Percentiles rank a stretch among this genome's conserved stretches.
phyloP scores from a whole-genome alignment of 495 filamentous ascomycete genomes.

The Recurvomyces mirabilis region DNA sequence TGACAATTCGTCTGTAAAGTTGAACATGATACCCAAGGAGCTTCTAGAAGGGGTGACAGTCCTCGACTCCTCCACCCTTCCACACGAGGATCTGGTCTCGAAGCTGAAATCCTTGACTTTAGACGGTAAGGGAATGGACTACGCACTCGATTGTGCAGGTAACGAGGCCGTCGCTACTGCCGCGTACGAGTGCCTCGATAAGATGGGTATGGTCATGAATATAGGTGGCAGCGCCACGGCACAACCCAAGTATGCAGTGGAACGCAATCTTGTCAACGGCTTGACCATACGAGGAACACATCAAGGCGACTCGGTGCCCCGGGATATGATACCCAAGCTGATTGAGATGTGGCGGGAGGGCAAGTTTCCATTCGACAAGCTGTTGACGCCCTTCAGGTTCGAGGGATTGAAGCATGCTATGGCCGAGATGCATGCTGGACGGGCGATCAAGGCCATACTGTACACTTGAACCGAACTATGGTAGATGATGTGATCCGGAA shows the following conservation, averaged over 20 bases:
- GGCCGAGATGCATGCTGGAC: constrained; percentile 6
- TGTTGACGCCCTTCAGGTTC: constrained; percentile 10
- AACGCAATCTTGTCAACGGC: constrained; percentile 11
- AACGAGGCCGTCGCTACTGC: constrained; percentile 3
- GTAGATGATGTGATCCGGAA: too few relatives aligned
- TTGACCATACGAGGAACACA: constrained; percentile 13
- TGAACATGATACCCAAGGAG: constrained; percentile 13
- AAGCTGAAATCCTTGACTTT: constrained; percentile 6
- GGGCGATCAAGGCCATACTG: constrained; percentile 18
- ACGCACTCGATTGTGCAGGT: constrained; percentile 13
- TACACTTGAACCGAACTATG: too few relatives aligned
- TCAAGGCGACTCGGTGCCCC: constrained; percentile 15
- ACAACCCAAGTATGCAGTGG: neutral
- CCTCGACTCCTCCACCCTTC: neutral
- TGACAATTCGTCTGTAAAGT: constrained; percentile 10
- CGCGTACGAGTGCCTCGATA: constrained; percentile 2
- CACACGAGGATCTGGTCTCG: constrained; percentile 4
- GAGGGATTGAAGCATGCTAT: constrained; percentile 12
- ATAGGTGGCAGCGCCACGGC: constrained; percentile 8
- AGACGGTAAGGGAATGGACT: constrained; percentile 9
- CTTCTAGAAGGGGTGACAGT: constrained; percentile 3
- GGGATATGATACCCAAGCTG: constrained; percentile 12
- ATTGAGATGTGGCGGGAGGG: constrained; percentile 14
- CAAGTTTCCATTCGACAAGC: constrained; percentile 12
- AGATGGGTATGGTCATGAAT: constrained; percentile 8